Evolutionary conservation across 139 green algal genomes (phyloP).

Genomic region (Chlorella sp.): DNA sequence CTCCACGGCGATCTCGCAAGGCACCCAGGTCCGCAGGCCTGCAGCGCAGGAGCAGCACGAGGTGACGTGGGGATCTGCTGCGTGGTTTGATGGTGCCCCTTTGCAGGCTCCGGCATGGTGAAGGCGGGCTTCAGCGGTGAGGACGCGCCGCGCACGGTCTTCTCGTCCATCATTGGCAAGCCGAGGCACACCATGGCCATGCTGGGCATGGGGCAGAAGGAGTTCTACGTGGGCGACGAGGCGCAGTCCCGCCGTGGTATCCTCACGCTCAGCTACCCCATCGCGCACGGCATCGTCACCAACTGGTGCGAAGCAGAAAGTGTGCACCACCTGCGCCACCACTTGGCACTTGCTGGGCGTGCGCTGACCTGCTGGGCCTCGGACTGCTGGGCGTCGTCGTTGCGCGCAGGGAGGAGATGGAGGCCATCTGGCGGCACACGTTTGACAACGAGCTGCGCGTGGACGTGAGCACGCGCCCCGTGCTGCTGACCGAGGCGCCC

Average conservation of each 20-base stretch:
- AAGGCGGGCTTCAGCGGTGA: conserved; percentile 37
- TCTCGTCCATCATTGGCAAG: conserved; percentile 25
- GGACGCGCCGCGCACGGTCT: conserved; percentile 30
- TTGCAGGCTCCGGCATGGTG: conserved; percentile 16
- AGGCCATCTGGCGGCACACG: conserved; percentile 96
- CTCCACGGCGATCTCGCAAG: too few relatives aligned
- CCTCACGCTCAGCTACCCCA: conserved; percentile 88
- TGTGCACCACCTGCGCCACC: too few relatives aligned
- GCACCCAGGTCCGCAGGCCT: too few relatives aligned
- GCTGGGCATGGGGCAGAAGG: conserved; percentile 58
- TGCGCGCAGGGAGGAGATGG: conserved; percentile 32
- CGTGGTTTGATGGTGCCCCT: too few relatives aligned
- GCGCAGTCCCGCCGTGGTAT: conserved; percentile 93
- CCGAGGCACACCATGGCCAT: conserved; percentile 26
- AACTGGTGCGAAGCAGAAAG: conserved; percentile 73
- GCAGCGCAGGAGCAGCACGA: too few relatives aligned
- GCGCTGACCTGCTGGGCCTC: too few relatives aligned
- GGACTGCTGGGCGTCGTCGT: too few relatives aligned
- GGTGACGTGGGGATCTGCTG: too few relatives aligned
- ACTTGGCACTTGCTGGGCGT: too few relatives aligned
- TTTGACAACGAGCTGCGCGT: conserved; percentile 97
- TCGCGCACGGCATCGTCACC: conserved; percentile 89
- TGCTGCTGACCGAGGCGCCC: conserved; percentile 85
- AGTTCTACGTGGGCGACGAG: conserved; percentile 79
- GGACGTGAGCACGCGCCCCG: conserved; percentile 84